phyloP scores from a whole-genome alignment of 179 eudicot genomes.

The Drosera spatulata region DNA sequence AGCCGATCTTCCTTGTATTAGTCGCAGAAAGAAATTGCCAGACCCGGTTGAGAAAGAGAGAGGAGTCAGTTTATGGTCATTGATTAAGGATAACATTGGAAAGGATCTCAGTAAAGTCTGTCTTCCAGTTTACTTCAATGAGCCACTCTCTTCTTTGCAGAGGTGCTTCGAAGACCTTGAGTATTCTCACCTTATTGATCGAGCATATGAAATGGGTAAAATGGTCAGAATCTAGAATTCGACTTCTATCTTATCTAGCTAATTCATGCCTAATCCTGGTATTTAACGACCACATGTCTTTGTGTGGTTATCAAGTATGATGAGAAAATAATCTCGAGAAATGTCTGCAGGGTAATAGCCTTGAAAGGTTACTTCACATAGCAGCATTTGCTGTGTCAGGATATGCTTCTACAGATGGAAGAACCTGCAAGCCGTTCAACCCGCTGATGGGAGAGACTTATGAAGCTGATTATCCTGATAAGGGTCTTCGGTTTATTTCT shows the following conservation, averaged over 20 bases:
- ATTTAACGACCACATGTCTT: no score
- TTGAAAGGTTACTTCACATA: conserved; percentile 55
- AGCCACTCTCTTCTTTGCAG: conserved; percentile 62
- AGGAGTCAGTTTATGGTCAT: conserved; percentile 67
- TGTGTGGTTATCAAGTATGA: no score
- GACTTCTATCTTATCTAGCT: no score
- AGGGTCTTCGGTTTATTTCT: conserved; percentile 52
- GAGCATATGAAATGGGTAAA: conserved; percentile 64
- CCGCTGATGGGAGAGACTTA: conserved; percentile 67
- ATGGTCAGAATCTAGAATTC: conserved; percentile 20
- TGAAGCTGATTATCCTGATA: conserved; percentile 67
- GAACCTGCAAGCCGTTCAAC: conserved; percentile 64
- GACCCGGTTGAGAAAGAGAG: conserved; percentile 55
- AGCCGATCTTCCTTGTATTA: conserved; percentile 29
- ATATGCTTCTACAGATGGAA: conserved; percentile 58
- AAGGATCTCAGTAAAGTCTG: conserved; percentile 67
- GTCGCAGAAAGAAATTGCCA: conserved; percentile 50
- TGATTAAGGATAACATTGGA: conserved; percentile 67
- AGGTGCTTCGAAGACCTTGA: conserved; percentile 63
- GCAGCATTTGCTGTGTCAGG: conserved; percentile 79
- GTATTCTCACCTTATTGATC: conserved; percentile 59
- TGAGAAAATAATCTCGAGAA: neutral
- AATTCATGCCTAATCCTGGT: no score
- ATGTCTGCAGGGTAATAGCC: conserved; percentile 44
- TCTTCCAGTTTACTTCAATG: conserved; percentile 68